These are phyloP conservation scores for Mucor lusitanicus DNA, from an alignment of 371 early-diverging fungal genomes.

Conservation along the genomic window DNA sequence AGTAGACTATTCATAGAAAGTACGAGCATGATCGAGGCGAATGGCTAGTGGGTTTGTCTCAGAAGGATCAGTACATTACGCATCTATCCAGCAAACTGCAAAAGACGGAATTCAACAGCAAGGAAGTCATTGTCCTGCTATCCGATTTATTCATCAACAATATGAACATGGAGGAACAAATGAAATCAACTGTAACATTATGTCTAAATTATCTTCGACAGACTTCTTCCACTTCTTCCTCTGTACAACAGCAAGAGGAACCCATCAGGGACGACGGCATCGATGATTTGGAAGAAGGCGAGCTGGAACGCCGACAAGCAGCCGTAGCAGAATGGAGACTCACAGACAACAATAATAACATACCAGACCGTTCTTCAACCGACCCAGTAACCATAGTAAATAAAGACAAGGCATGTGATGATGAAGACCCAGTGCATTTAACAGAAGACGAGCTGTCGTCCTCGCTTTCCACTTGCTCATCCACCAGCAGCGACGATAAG, in stretches of 20 bases:
- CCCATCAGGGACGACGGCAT: not conserved
- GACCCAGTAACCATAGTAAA: not conserved
- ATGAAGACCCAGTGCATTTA: constrained; percentile 21
- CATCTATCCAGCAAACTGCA: constrained; percentile 52
- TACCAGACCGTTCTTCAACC: constrained; percentile 23
- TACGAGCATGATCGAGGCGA: constrained; percentile 60
- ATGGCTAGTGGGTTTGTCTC: constrained; percentile 56
- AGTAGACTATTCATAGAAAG: constrained; percentile 52
- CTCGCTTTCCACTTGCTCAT: constrained; percentile 13
- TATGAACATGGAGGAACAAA: constrained; percentile 16
- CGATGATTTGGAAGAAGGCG: constrained; percentile 47
- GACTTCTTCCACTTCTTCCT: constrained; percentile 6
- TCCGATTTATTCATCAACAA: constrained; percentile 37
- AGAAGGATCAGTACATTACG: constrained; percentile 59
- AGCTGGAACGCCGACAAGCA: constrained; percentile 45
- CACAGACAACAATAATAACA: constrained; percentile 8
- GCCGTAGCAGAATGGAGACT: constrained; percentile 39
- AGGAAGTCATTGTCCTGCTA: constrained; percentile 53
- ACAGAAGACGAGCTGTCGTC: constrained; percentile 5
- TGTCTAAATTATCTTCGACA: constrained; percentile 52
- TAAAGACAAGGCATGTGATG: constrained; percentile 18
- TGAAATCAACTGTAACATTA: constrained; percentile 36
- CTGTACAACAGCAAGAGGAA: not conserved
- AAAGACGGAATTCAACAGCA: constrained; percentile 52
- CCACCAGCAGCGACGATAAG: not conserved